A percentile compares a stretch with the other conserved stretches of the same genome.
These are phyloP conservation scores for Plasmodium vivax DNA, from an alignment of 169 alveolate genomes.

Conservation along the genomic window DNA sequence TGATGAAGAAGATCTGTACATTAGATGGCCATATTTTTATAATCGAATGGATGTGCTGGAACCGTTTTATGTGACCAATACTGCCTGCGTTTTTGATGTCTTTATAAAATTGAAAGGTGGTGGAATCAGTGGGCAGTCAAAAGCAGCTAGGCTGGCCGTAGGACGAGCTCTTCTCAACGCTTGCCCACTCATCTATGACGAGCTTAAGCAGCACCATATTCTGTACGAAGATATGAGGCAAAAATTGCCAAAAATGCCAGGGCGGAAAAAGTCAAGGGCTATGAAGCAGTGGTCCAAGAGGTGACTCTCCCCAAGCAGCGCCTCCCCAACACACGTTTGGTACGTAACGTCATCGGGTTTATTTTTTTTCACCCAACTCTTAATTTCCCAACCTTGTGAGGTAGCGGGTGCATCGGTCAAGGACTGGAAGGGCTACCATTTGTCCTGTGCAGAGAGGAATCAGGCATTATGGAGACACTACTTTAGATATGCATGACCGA, in stretches of 20 bases:
- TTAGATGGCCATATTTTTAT: constrained; percentile 87
- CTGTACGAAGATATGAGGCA: constrained; percentile 88
- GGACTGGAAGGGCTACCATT: background rate
- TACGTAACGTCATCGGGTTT: background rate
- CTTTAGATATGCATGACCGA: background rate
- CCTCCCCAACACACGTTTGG: background rate
- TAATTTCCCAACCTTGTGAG: background rate
- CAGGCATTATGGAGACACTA: background rate
- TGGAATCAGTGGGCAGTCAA: constrained; percentile 89
- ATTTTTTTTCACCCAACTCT: background rate
- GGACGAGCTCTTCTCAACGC: constrained; percentile 89
- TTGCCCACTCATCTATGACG: constrained; percentile 79
- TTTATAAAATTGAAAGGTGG: constrained; percentile 87
- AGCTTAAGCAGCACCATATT: constrained; percentile 81
- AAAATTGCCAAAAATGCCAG: constrained; percentile 91
- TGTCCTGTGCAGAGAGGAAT: background rate
- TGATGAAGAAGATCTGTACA: constrained; percentile 86
- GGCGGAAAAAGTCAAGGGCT: constrained; percentile 87
- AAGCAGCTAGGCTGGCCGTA: constrained; percentile 87
- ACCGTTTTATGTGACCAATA: constrained; percentile 85
- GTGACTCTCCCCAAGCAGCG: constrained; percentile 8
- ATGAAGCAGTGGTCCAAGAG: constrained; percentile 88
- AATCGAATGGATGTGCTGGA: constrained; percentile 90
- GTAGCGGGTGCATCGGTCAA: background rate
- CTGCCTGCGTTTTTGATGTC: constrained; percentile 86